Evolutionary conservation across 2,329 filamentous ascomycete species (phyloP).

Genomic region (Sclerotinia sclerotiorum): DNA sequence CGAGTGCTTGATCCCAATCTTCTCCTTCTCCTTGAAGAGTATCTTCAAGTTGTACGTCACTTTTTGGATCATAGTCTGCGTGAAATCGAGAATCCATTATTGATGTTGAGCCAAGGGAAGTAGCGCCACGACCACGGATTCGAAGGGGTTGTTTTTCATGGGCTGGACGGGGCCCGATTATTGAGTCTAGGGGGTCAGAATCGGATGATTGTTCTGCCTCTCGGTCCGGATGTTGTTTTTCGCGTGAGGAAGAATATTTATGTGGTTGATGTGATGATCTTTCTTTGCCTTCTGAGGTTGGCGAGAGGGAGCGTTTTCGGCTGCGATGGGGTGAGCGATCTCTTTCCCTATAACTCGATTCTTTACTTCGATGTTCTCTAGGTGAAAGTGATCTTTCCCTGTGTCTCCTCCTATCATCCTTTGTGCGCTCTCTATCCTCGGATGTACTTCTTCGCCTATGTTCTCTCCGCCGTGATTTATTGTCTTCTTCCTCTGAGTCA

Average conservation of each 20-base stretch:
- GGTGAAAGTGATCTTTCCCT: slow-evolving; percentile 33
- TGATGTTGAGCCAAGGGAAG: slow-evolving; percentile 50
- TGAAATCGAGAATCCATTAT: slow-evolving; percentile 82
- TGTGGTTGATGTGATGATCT: neutral
- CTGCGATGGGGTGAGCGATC: slow-evolving; percentile 31
- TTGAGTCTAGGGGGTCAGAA: slow-evolving; percentile 72
- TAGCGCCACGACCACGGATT: slow-evolving; percentile 70
- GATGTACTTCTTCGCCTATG: slow-evolving; percentile 40
- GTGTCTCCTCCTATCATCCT: slow-evolving; percentile 28
- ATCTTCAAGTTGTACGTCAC: slow-evolving; percentile 52
- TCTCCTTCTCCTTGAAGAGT: slow-evolving; percentile 51
- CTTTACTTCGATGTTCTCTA: slow-evolving; percentile 31
- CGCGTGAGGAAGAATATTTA: slow-evolving; percentile 22
- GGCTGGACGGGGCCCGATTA: slow-evolving; percentile 72
- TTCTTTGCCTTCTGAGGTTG: neutral
- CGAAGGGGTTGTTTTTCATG: slow-evolving; percentile 41
- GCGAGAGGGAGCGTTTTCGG: slow-evolving; percentile 26
- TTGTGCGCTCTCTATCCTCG: slow-evolving; percentile 24
- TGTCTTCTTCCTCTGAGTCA: slow-evolving; percentile 22
- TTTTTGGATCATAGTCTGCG: slow-evolving; percentile 57
- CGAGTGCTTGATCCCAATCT: slow-evolving; percentile 77
- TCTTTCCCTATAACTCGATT: slow-evolving; percentile 40
- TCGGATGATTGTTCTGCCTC: slow-evolving; percentile 41
- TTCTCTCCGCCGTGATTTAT: slow-evolving; percentile 26
- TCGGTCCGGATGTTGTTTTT: slow-evolving; percentile 11